Percentiles rank a stretch among this genome's conserved stretches.
Evolutionary conservation across 352 stramenopile species (phyloP).

Genomic region (Phytophthora palmivora): DNA sequence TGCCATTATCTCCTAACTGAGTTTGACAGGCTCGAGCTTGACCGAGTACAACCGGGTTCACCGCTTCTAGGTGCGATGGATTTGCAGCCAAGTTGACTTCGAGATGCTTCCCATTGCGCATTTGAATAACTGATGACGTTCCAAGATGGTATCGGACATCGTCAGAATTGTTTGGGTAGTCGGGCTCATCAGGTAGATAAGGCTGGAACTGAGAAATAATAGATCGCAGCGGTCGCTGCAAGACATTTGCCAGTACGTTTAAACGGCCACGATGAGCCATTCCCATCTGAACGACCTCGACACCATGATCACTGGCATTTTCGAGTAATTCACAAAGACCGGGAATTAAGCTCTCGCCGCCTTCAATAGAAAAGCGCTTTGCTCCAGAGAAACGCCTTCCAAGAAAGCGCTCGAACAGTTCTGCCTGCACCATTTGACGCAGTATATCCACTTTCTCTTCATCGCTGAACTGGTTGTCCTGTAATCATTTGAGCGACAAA

Average conservation of each 20-base stretch:
- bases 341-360: slow-evolving; percentile 96
- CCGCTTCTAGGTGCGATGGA: slow-evolving; percentile 99
- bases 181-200: slow-evolving; percentile 85
- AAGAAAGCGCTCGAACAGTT: slow-evolving; percentile 99
- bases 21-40: slow-evolving; percentile 96
- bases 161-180: slow-evolving; percentile 90
- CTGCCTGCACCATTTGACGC: slow-evolving; percentile 93
- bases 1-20: slow-evolving; percentile 76
- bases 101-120: slow-evolving; percentile 66
- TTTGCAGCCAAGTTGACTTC: slow-evolving; percentile 96
- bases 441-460: slow-evolving; percentile 96
- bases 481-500: not conserved
- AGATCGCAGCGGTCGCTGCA: slow-evolving; percentile 96
- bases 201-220: slow-evolving; percentile 93
- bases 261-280: slow-evolving; percentile 98
- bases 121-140: slow-evolving; percentile 75
- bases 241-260: slow-evolving; percentile 98
- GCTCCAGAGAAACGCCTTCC: slow-evolving; percentile 93
- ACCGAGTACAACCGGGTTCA: slow-evolving; percentile 97
- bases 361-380: slow-evolving; percentile 99
- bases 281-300: slow-evolving; percentile 98
- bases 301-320: slow-evolving; percentile 93
- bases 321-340: slow-evolving; percentile 97
- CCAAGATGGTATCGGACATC: slow-evolving; percentile 91
- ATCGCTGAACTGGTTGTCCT: slow-evolving; percentile 55